Evolutionary conservation across 371 early-diverging fungal species (phyloP).

Genomic region (Mortierella sp.): DNA sequence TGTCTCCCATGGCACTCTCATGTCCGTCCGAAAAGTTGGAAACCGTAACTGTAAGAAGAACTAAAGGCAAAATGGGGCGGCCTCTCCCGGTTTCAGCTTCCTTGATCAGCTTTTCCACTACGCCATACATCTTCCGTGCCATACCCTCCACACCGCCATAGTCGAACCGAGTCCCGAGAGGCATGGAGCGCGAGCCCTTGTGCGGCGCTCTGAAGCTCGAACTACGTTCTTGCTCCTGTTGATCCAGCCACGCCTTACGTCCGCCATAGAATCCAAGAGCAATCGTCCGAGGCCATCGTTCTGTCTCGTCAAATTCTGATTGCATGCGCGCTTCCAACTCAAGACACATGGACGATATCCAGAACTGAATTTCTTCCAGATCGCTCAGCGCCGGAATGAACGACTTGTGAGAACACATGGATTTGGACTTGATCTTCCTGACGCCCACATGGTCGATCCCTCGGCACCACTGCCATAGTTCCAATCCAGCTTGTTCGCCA

Average conservation of each 20-base stretch:
- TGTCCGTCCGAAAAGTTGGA: slow-evolving; percentile 45
- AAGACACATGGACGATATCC: slow-evolving; percentile 67
- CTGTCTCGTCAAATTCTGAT: slow-evolving; percentile 42
- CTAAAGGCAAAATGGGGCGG: slow-evolving; percentile 31
- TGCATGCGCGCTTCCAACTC: slow-evolving; percentile 59
- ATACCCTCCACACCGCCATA: slow-evolving; percentile 50
- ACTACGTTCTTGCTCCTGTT: slow-evolving; percentile 14
- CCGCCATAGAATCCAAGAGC: slow-evolving; percentile 50
- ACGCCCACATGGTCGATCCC: slow-evolving; percentile 68
- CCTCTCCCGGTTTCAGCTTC: slow-evolving; percentile 30
- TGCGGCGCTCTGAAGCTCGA: slow-evolving; percentile 28
- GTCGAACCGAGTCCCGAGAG: slow-evolving; percentile 36
- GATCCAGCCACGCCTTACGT: slow-evolving; percentile 3
- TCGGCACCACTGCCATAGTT: slow-evolving; percentile 70
- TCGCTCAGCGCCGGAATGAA: slow-evolving; percentile 59
- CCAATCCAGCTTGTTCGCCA: slow-evolving; percentile 57
- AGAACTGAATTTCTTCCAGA: slow-evolving; percentile 59
- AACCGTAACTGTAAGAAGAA: slow-evolving; percentile 24
- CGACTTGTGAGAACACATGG: slow-evolving; percentile 67
- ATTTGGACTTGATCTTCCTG: slow-evolving; percentile 59
- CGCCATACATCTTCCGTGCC: slow-evolving; percentile 31
- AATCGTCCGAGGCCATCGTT: slow-evolving; percentile 48
- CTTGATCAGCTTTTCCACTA: slow-evolving; percentile 33
- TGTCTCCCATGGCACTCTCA: slow-evolving; percentile 27
- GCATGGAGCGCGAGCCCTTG: slow-evolving; percentile 41